Conservation (phyloP, 75 land plant genomes). For the Sequoiadendron giganteum region DNA sequence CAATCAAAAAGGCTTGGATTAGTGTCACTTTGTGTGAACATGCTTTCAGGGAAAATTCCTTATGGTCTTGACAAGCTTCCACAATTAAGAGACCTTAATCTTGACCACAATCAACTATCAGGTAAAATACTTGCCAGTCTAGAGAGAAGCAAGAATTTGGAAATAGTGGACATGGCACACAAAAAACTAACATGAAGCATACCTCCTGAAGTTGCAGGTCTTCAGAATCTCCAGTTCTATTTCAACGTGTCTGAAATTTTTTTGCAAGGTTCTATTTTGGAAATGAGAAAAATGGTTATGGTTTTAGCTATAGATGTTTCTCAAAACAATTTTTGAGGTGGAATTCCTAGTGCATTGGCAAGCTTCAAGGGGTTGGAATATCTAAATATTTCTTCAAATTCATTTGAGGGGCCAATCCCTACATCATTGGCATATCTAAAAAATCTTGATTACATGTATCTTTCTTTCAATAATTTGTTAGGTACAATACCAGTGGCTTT, state of each 20-base stretch:
- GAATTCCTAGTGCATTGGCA: constrained; percentile 14
- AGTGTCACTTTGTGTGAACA: not conserved
- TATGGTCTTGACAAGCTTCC: not conserved
- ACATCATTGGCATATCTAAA: constrained; percentile 14
- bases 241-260: not conserved
- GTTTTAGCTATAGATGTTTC: constrained; percentile 27
- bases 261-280: not conserved
- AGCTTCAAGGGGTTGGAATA: constrained; percentile 17
- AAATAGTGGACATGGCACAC: not conserved
- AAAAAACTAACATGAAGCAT: not conserved
- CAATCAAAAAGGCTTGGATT: not conserved
- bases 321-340: constrained; percentile 17
- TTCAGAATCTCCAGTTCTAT: not conserved
- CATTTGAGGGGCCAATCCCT: constrained; percentile 15
- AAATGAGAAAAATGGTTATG: constrained; percentile 23
- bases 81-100: not conserved
- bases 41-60: not conserved
- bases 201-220: not conserved
- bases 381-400: constrained; percentile 15
- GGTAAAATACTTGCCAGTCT: not conserved
- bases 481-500: constrained; percentile 30
- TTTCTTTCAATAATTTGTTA: constrained; percentile 23
- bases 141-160: not conserved
- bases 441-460: constrained; percentile 26
- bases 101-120: not conserved